Evolutionary conservation across 768 basidiomycete genomes (phyloP).

Genomic region (Serpula lacrymans): DNA sequence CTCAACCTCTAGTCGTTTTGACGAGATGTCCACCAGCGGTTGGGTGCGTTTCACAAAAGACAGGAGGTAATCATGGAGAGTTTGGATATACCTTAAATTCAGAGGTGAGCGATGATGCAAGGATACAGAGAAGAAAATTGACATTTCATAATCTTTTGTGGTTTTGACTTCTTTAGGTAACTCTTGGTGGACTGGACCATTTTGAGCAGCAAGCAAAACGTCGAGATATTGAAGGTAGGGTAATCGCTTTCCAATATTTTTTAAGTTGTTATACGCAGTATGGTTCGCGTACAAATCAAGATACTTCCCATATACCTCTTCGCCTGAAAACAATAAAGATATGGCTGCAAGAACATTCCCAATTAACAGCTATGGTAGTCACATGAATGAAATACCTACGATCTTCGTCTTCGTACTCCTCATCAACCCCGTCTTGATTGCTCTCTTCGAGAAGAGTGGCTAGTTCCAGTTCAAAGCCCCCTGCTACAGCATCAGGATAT

Average conservation of each 20-base stretch:
- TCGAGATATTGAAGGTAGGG: constrained; percentile 95
- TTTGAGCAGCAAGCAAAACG: constrained; percentile 65
- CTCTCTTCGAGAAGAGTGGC: constrained; percentile 76
- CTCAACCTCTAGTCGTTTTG: constrained; percentile 60
- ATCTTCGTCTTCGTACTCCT: constrained; percentile 81
- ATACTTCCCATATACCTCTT: constrained; percentile 93
- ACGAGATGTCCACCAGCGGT: constrained; percentile 75
- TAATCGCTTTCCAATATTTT: constrained; percentile 76
- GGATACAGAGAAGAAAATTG: constrained; percentile 26
- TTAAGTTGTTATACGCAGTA: constrained; percentile 85
- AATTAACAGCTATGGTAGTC: not conserved
- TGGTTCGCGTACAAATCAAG: constrained; percentile 91
- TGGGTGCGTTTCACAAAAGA: constrained; percentile 84
- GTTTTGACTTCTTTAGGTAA: constrained; percentile 63
- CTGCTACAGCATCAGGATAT: constrained; percentile 87
- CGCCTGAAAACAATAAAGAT: constrained; percentile 88
- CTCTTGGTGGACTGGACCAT: constrained; percentile 61
- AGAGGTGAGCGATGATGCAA: constrained; percentile 4
- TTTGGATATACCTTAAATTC: constrained; percentile 70
- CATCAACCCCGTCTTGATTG: constrained; percentile 63
- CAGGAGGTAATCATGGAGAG: constrained; percentile 77
- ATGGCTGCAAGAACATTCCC: constrained; percentile 47
- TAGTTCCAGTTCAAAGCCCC: constrained; percentile 81
- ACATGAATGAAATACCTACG: no score
- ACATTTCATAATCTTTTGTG: constrained; percentile 80